Conservation (phyloP, 2,329 filamentous ascomycete species). For the Dothistroma pini region DNA sequence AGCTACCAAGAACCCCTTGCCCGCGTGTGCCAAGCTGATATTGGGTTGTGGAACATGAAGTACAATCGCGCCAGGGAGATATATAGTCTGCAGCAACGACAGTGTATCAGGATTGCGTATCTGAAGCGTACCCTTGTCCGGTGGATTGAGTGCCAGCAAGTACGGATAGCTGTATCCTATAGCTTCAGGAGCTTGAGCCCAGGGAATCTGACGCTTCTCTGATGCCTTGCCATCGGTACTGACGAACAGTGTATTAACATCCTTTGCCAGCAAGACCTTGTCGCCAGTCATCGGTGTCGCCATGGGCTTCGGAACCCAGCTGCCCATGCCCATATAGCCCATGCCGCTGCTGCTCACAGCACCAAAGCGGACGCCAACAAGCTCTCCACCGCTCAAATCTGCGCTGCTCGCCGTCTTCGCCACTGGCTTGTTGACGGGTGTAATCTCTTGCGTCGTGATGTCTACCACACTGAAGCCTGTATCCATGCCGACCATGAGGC, state of each 20-base stretch:
- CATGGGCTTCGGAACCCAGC: constrained; percentile 86
- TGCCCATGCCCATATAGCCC: constrained; percentile 94
- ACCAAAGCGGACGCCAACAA: constrained; percentile 65
- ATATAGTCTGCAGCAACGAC: constrained; percentile 80
- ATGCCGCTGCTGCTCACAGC: constrained; percentile 81
- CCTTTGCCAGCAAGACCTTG: constrained; percentile 90
- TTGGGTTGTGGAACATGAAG: constrained; percentile 91
- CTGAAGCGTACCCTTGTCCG: constrained; percentile 79
- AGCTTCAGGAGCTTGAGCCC: constrained; percentile 80
- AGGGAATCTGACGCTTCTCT: constrained; percentile 85
- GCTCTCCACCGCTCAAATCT: constrained; percentile 54
- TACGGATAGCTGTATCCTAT: constrained; percentile 98
- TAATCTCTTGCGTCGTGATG: constrained; percentile 67
- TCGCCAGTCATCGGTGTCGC: constrained; percentile 77
- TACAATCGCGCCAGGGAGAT: constrained; percentile 74
- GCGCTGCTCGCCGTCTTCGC: constrained; percentile 20
- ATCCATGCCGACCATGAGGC: constrained; percentile 84
- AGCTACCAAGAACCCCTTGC: constrained; percentile 90
- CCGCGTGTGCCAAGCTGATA: constrained; percentile 89
- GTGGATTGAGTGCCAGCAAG: constrained; percentile 78
- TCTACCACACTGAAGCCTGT: constrained; percentile 88
- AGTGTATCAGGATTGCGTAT: constrained; percentile 90
- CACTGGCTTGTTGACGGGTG: constrained; percentile 61
- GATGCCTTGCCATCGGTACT: constrained; percentile 76
- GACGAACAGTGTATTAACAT: constrained; percentile 92